Evolutionary conservation across 2,329 filamentous ascomycete genomes (phyloP).

Genomic region (Aspergillus hiratsukae): DNA sequence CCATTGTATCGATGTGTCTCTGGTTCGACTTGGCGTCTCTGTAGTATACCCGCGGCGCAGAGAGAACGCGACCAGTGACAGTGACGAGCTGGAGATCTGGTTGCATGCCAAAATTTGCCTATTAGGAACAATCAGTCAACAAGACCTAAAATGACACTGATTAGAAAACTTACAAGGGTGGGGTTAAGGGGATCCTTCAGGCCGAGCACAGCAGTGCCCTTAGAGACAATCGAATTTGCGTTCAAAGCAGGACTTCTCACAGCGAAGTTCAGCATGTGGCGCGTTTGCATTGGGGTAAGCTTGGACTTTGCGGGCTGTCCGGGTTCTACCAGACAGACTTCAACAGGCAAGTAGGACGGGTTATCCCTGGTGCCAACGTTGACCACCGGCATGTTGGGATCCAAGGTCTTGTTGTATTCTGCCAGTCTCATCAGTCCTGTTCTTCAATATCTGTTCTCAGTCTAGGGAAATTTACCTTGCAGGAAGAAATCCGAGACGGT

Average conservation of each 20-base stretch:
- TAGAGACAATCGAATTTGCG: conserved; percentile 58
- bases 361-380: conserved; percentile 58
- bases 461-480: conserved; percentile 29
- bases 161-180: conserved; percentile 39
- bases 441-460: not conserved
- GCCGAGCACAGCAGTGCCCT: conserved; percentile 53
- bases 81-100: conserved; percentile 54
- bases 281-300: conserved; percentile 58
- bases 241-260: conserved; percentile 64
- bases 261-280: conserved; percentile 67
- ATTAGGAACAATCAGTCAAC: conserved; percentile 2
- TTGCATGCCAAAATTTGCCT: conserved; percentile 59
- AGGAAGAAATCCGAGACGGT: conserved; percentile 51
- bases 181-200: conserved; percentile 46
- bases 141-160: not conserved
- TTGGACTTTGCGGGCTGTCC: conserved; percentile 62
- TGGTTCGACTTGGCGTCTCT: conserved; percentile 16
- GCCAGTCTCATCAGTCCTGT: conserved; percentile 3
- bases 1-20: conserved; percentile 16
- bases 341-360: conserved; percentile 63
- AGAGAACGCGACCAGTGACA: conserved; percentile 66
- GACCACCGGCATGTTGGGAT: conserved; percentile 53
- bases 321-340: conserved; percentile 59
- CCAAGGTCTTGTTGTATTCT: conserved; percentile 36
- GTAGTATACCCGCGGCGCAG: conserved; percentile 60